These are phyloP conservation scores for Fennellomyces sp. DNA, from an alignment of 371 early-diverging fungal genomes.

Conservation along the genomic window DNA sequence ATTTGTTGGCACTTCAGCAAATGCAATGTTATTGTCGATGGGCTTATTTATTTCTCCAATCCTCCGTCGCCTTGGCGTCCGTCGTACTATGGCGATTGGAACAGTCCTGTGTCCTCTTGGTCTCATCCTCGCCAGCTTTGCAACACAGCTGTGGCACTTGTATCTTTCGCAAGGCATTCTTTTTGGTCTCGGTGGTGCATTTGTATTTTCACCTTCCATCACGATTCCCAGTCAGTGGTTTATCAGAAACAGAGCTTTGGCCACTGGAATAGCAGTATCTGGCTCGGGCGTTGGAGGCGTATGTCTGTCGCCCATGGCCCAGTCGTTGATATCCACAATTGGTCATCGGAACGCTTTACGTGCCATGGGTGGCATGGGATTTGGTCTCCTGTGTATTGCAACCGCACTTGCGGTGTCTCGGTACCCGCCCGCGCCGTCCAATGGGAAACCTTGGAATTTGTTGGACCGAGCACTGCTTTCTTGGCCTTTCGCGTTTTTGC, in stretches of 20 bases:
- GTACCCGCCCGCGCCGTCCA: constrained; percentile 18
- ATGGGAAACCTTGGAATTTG: constrained; percentile 16
- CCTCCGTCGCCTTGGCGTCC: constrained; percentile 56
- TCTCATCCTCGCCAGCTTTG: constrained; percentile 60
- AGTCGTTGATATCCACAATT: constrained; percentile 44
- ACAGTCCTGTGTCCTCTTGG: constrained; percentile 54
- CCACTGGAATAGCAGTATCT: constrained; percentile 76
- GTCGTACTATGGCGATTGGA: constrained; percentile 63
- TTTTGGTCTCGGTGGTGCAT: constrained; percentile 54
- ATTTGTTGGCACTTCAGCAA: constrained; percentile 58
- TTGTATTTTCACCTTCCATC: constrained; percentile 67
- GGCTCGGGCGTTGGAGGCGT: constrained; percentile 83
- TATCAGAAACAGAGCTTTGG: constrained; percentile 66
- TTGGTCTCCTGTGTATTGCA: constrained; percentile 42
- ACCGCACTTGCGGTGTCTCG: constrained; percentile 35
- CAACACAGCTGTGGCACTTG: constrained; percentile 58
- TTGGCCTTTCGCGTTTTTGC: constrained; percentile 32
- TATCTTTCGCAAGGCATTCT: constrained; percentile 69
- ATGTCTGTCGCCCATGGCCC: constrained; percentile 60
- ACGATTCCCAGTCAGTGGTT: constrained; percentile 79
- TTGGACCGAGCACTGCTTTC: constrained; percentile 30
- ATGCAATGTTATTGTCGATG: constrained; percentile 42
- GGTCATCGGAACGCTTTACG: constrained; percentile 63
- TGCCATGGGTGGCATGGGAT: constrained; percentile 32
- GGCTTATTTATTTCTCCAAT: constrained; percentile 68